Percentiles rank a stretch among this genome's conserved stretches.
These are phyloP conservation scores for Fusarium coicis DNA, from an alignment of 2,329 filamentous ascomycete species.

Conservation along the genomic window DNA sequence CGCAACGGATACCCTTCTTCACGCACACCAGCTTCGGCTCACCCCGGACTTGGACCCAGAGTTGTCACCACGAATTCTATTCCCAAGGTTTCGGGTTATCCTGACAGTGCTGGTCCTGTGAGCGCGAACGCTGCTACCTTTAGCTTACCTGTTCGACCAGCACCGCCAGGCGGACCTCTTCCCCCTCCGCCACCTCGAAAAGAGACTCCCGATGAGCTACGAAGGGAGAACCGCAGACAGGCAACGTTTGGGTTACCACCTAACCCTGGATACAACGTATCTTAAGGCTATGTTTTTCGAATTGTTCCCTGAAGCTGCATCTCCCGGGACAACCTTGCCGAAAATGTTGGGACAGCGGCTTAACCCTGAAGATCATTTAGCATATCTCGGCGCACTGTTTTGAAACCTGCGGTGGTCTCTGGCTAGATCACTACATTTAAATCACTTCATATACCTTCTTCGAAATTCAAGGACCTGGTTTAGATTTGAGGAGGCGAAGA, in stretches of 20 bases:
- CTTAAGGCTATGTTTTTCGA: constrained; percentile 29
- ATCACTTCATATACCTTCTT: constrained; percentile 38
- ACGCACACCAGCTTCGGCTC: constrained; percentile 54
- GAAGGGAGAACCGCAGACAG: constrained; percentile 64
- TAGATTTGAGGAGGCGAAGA: constrained; percentile 30
- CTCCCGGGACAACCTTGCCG: constrained; percentile 18
- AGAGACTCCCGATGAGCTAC: constrained; percentile 64
- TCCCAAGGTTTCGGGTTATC: constrained; percentile 57
- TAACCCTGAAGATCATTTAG: constrained; percentile 42
- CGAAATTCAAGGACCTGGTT: constrained; percentile 19
- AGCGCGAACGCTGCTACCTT: constrained; percentile 64
- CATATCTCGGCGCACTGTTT: constrained; percentile 50
- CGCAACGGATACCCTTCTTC: constrained; percentile 59
- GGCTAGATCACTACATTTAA: constrained; percentile 36
- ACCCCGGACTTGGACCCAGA: constrained; percentile 65
- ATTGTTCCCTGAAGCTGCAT: constrained; percentile 25
- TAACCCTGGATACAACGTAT: constrained; percentile 52
- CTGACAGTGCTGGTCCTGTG: constrained; percentile 52
- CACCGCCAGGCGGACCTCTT: constrained; percentile 67
- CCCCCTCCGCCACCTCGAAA: constrained; percentile 70
- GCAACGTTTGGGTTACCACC: constrained; percentile 63
- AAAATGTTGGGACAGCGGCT: constrained; percentile 35
- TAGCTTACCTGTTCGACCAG: constrained; percentile 72
- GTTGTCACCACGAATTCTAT: constrained; percentile 64
- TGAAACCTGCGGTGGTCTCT: constrained; percentile 41